Evolutionary conservation across 2,329 filamentous ascomycete species (phyloP).

Genomic region (Penicillium capsulatum): DNA sequence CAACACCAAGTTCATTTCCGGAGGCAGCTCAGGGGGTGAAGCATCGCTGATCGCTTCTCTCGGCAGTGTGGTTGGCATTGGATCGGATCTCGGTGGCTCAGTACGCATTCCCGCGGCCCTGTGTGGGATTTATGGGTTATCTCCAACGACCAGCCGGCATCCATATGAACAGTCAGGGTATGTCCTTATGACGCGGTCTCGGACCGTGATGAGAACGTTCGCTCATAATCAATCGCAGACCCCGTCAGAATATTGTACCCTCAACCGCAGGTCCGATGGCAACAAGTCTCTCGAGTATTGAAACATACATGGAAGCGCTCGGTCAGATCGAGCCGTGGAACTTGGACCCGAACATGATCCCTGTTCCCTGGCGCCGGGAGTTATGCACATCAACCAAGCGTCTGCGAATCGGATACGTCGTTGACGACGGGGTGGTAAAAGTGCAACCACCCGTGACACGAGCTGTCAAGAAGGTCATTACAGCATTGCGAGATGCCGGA

Average conservation of each 20-base stretch:
- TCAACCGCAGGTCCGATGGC: not conserved
- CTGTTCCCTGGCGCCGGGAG: not conserved
- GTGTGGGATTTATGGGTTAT: slow-evolving; percentile 47
- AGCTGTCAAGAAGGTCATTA: slow-evolving; percentile 48
- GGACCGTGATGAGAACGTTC: not conserved
- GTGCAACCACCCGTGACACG: slow-evolving; percentile 57
- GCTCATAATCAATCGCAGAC: not conserved
- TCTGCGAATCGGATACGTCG: slow-evolving; percentile 52
- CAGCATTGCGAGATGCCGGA: slow-evolving; percentile 55
- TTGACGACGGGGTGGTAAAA: slow-evolving; percentile 56
- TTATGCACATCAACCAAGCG: not conserved
- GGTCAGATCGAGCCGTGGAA: not conserved
- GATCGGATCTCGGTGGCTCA: slow-evolving; percentile 54
- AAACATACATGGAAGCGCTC: not conserved
- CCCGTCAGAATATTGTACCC: not conserved
- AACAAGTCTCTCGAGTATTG: not conserved
- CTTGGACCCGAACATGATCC: not conserved
- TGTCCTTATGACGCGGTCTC: not conserved
- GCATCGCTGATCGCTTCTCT: slow-evolving; percentile 49
- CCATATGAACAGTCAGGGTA: slow-evolving; percentile 19
- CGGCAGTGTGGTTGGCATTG: slow-evolving; percentile 49
- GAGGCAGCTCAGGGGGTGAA: slow-evolving; percentile 53
- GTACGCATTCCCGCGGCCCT: slow-evolving; percentile 51
- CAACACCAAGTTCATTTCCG: slow-evolving; percentile 48
- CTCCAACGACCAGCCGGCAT: slow-evolving; percentile 29